phyloP scores from a whole-genome alignment of 2,329 filamentous ascomycete species.

The Magnaporthiopsis poae region DNA sequence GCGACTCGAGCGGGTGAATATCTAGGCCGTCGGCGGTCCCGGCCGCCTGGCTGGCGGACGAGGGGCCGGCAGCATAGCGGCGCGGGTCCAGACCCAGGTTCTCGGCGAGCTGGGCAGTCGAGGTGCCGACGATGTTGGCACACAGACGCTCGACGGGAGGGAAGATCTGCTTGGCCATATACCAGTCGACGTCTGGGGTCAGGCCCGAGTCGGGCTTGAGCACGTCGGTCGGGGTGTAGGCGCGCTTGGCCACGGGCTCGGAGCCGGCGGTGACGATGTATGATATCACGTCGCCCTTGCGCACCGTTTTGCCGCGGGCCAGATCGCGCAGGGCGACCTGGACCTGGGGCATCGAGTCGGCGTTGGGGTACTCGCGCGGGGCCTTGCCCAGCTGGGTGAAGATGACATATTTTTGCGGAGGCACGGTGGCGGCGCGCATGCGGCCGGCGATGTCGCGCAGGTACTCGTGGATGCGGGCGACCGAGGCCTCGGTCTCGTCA shows the following conservation, averaged over 20 bases:
- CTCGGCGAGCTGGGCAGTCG: constrained; percentile 79
- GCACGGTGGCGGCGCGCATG: constrained; percentile 73
- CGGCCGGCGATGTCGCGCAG: constrained; percentile 72
- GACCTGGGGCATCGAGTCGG: constrained; percentile 89
- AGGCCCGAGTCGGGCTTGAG: constrained; percentile 66
- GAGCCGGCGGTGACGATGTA: constrained; percentile 75
- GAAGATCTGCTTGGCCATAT: constrained; percentile 95
- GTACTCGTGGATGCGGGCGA: constrained; percentile 87
- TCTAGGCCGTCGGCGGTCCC: constrained; percentile 50
- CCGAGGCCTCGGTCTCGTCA: constrained; percentile 77
- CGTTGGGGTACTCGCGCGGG: constrained; percentile 87
- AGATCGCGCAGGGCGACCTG: constrained; percentile 87
- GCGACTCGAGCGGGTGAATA: constrained; percentile 85
- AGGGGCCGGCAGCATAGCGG: constrained; percentile 53
- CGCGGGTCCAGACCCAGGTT: constrained; percentile 84
- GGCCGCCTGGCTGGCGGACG: constrained; percentile 31
- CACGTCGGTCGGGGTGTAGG: constrained; percentile 77
- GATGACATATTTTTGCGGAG: constrained; percentile 85
- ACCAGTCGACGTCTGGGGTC: constrained; percentile 90
- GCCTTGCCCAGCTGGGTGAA: constrained; percentile 94
- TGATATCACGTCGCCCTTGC: constrained; percentile 89
- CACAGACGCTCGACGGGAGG: constrained; percentile 95
- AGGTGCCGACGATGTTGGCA: constrained; percentile 87
- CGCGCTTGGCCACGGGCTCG: constrained; percentile 74
- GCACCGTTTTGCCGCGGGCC: constrained; percentile 74